Conservation (phyloP, 2,329 filamentous ascomycete species). For the Cytospora chrysosperma region DNA sequence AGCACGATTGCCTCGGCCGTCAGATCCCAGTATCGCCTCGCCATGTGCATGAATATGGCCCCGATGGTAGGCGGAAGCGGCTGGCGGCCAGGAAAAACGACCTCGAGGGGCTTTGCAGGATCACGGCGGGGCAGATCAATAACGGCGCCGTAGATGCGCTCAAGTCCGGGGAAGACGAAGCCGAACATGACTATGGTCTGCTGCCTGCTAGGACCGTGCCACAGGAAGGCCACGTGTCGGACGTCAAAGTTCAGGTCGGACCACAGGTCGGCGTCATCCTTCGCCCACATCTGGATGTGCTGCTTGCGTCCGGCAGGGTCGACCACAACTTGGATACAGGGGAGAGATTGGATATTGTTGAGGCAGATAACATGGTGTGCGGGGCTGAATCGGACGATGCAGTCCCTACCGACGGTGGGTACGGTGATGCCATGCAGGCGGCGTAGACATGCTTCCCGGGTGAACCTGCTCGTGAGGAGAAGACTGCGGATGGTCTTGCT, state of each 20-base stretch:
- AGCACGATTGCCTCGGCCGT: no score
- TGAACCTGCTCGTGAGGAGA: neutral
- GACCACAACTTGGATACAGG: neutral
- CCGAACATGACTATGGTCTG: neutral
- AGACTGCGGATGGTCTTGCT: slow-evolving; percentile 7
- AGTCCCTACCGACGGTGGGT: neutral
- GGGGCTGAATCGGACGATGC: slow-evolving; percentile 1
- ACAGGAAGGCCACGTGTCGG: neutral
- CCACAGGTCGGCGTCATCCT: neutral
- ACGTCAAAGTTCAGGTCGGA: neutral
- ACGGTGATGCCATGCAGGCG: neutral
- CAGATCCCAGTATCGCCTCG: neutral
- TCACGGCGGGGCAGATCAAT: neutral
- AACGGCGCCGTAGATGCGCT: neutral
- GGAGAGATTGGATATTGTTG: neutral
- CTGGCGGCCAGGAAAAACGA: neutral
- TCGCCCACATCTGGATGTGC: neutral
- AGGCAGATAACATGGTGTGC: neutral
- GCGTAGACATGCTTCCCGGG: neutral
- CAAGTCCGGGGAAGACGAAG: neutral
- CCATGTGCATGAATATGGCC: no score
- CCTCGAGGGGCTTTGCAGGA: neutral
- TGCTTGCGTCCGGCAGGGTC: neutral
- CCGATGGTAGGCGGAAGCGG: neutral
- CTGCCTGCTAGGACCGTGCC: fast-evolving